Base-by-base conservation (phyloP, 2,329 filamentous ascomycete genomes). In the Colletotrichum neosansevieriae region DNA sequence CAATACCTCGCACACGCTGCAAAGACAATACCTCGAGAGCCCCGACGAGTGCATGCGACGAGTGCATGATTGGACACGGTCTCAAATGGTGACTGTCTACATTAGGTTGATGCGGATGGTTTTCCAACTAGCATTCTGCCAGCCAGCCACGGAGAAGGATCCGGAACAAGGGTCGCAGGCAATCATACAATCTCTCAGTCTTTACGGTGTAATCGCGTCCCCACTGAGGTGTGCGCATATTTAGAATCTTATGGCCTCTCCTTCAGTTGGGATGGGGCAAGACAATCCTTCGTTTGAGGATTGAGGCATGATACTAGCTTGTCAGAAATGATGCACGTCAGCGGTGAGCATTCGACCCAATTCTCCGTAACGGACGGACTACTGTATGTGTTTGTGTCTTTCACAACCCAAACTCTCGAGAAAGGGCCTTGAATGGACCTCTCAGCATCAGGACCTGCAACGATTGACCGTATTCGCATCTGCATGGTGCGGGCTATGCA, bases 241-340 rank as follows among this genome's bases (percentile, higher is more conserved):
- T 13, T 6, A 38, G 36, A 12, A 13, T 38, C 49, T 4, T 17
- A 34, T 32, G 24, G 49, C n/a, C 6, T 29, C 21, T 34, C 24
- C 3, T 32, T 24, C 21, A 7, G 12, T 32, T 15, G 40, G 15
- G 21, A 44, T n/a, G 57, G 24, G 53, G 53, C 60, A 65, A 58
- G 45, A 47, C 15, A 56, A 50, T 65, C 38, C 54, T 65, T 44
- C 40, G 21, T 11, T 17, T 21, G 61, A 54, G 42, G 40, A 66
- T 40, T 13, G 29, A 68, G 53, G 60, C 53, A 64, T 47, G 36
- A 38, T 19, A 40, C 32, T 54, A 65, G 65, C 47, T 54, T 49
- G 47, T 66, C 29, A 54, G 54, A 66, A 54, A 65, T 38, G 34
- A 36, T 60, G 66, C 66, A 66, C 66, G 54, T 69, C 61, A 69